These are phyloP conservation scores for Monsonia emarginata DNA, from an alignment of 441 rosid genomes.

Conservation along the genomic window DNA sequence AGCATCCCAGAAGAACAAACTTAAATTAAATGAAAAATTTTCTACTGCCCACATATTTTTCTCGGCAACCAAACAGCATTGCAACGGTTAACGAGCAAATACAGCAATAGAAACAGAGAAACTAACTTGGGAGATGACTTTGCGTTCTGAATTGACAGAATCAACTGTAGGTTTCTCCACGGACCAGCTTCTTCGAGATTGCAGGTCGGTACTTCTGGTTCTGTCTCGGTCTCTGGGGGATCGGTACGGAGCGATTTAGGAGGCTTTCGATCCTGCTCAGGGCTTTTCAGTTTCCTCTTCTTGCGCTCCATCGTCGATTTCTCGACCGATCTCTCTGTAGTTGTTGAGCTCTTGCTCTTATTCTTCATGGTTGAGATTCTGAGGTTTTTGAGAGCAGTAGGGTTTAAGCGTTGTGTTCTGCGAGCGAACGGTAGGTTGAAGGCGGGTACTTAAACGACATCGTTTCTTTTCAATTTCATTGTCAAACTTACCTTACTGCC, in stretches of 20 bases:
- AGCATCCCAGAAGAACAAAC: too few species aligned
- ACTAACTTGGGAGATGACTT: slow-evolving; percentile 49
- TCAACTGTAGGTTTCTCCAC: slow-evolving; percentile 70
- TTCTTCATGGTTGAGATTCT: not conserved
- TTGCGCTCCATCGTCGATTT: slow-evolving; percentile 26
- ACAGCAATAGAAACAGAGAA: slow-evolving; percentile 2
- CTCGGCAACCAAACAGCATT: not conserved
- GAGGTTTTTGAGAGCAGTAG: not conserved
- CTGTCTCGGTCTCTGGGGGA: slow-evolving; percentile 20
- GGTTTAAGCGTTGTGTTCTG: not conserved
- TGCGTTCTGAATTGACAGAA: slow-evolving; percentile 47
- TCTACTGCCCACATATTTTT: not conserved
- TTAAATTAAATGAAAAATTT: too few species aligned
- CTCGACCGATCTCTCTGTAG: slow-evolving; percentile 20
- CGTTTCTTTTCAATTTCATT: too few species aligned
- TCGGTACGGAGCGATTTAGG: slow-evolving; percentile 21
- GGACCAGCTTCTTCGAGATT: slow-evolving; percentile 29
- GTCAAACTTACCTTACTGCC: too few species aligned
- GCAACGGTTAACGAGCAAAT: not conserved
- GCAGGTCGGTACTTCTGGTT: slow-evolving; percentile 14
- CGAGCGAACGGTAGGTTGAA: too few species aligned
- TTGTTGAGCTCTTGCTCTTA: slow-evolving; percentile 10
- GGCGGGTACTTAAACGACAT: too few species aligned
- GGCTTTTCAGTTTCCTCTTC: slow-evolving; percentile 29
- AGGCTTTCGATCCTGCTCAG: slow-evolving; percentile 18